Evolutionary conservation across 441 rosid genomes (phyloP).

Genomic region (Croton laevigatus): DNA sequence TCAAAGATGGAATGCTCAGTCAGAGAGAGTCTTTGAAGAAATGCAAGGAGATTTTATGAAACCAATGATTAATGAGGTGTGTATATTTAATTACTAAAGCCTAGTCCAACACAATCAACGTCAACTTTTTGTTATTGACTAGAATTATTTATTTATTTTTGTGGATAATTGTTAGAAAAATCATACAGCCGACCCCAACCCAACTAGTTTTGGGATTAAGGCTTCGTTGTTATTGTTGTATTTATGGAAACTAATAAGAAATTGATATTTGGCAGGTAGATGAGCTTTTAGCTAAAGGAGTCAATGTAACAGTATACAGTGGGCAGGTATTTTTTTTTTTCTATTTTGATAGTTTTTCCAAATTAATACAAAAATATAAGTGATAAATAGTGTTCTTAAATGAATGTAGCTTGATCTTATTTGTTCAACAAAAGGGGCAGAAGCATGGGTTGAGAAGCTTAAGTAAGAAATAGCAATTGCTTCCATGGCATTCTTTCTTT

Average conservation of each 20-base stretch:
- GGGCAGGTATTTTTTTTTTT: slow-evolving; percentile 55
- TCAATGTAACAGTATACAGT: slow-evolving; percentile 73
- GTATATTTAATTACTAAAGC: neutral
- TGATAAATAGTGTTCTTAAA: too few relatives aligned
- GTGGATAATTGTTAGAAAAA: too few relatives aligned
- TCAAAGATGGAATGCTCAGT: slow-evolving; percentile 67
- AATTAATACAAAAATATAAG: too few relatives aligned
- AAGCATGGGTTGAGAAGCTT: slow-evolving; percentile 89
- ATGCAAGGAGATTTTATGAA: slow-evolving; percentile 67
- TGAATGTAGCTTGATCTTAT: slow-evolving; percentile 67
- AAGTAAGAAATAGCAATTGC: slow-evolving; percentile 37
- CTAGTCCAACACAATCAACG: too few relatives aligned
- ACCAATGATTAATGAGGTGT: slow-evolving; percentile 66
- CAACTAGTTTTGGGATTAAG: too few relatives aligned
- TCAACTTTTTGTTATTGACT: too few relatives aligned
- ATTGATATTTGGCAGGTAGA: slow-evolving; percentile 51
- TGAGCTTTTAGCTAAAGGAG: slow-evolving; percentile 70
- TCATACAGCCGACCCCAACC: too few relatives aligned
- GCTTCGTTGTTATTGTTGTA: too few relatives aligned
- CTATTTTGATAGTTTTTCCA: neutral
- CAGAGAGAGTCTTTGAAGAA: slow-evolving; percentile 43
- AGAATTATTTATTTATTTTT: too few relatives aligned
- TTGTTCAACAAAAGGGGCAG: slow-evolving; percentile 80
- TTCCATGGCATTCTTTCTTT: too few relatives aligned
- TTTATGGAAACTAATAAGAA: neutral